Evolutionary conservation across 306 rosid species (phyloP).

Genomic region (Quercus wislizeni): DNA sequence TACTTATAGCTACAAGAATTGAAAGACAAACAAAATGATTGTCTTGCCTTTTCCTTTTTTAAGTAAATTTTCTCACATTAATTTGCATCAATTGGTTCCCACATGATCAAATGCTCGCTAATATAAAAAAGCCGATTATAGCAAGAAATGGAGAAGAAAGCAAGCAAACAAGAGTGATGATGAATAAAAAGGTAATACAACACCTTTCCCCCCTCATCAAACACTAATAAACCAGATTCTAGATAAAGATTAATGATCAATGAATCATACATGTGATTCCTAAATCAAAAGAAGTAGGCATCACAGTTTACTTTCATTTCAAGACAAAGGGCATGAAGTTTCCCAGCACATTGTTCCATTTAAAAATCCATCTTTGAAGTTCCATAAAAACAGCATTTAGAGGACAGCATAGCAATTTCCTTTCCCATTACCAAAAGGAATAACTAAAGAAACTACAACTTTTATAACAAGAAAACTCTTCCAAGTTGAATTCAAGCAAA

Average conservation of each 20-base stretch:
- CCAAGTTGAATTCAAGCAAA: not conserved
- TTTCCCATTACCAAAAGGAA: not conserved
- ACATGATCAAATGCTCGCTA: no score
- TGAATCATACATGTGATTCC: not conserved
- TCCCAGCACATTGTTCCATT: not conserved
- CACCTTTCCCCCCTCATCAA: no score
- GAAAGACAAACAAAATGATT: no score
- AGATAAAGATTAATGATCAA: no score
- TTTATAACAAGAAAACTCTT: not conserved
- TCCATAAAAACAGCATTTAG: not conserved
- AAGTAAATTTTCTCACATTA: no score
- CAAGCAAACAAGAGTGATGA: not conserved
- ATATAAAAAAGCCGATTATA: not conserved
- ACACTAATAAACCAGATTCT: no score
- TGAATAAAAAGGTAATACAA: no score
- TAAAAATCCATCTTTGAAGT: not conserved
- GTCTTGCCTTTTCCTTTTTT: no score
- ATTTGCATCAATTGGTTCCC: no score
- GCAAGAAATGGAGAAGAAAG: not conserved
- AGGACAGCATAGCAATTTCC: not conserved
- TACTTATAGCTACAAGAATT: no score
- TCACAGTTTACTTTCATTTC: not conserved
- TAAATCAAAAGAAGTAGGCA: not conserved
- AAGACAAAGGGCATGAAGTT: not conserved
- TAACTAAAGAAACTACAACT: not conserved